phyloP scores from a whole-genome alignment of 169 alveolate species.

The Plasmodium cynomolgi region DNA sequence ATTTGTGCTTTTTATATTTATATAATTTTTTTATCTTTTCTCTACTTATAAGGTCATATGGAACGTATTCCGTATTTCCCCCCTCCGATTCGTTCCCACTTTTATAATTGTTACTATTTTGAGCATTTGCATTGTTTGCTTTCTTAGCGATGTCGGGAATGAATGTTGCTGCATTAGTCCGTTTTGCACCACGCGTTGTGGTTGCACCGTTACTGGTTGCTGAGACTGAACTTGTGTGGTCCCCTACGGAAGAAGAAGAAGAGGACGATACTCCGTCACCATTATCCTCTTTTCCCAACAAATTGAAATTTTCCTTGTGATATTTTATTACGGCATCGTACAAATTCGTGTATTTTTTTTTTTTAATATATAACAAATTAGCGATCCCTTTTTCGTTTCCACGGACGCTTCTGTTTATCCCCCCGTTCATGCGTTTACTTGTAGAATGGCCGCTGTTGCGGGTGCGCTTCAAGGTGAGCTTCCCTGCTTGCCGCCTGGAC shows the following conservation, averaged over 20 bases:
- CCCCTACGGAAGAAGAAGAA: not conserved
- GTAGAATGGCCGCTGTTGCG: not conserved
- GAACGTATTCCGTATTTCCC: not conserved
- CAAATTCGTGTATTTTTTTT: conserved; percentile 25
- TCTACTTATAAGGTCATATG: conserved; percentile 25
- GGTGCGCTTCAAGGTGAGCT: not conserved
- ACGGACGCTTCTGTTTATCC: not conserved
- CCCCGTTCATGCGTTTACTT: not conserved
- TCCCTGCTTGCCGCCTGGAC: not conserved
- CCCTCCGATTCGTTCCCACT: not conserved
- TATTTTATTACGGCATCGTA: conserved; percentile 23
- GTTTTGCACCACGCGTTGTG: not conserved
- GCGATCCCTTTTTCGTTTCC: not conserved
- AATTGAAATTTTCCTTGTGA: conserved; percentile 28
- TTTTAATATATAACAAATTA: conserved; percentile 12
- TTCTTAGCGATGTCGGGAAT: not conserved
- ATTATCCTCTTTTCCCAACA: not conserved
- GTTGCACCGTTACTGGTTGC: not conserved
- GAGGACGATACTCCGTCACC: not conserved
- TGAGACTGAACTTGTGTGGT: not conserved
- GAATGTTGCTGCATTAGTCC: not conserved
- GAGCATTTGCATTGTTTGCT: not conserved
- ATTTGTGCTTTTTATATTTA: conserved; percentile 40
- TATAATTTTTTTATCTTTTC: conserved; percentile 42
- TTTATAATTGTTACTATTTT: not conserved